Conservation (phyloP, 768 basidiomycete species). For the Lactifluus subvellereus region DNA sequence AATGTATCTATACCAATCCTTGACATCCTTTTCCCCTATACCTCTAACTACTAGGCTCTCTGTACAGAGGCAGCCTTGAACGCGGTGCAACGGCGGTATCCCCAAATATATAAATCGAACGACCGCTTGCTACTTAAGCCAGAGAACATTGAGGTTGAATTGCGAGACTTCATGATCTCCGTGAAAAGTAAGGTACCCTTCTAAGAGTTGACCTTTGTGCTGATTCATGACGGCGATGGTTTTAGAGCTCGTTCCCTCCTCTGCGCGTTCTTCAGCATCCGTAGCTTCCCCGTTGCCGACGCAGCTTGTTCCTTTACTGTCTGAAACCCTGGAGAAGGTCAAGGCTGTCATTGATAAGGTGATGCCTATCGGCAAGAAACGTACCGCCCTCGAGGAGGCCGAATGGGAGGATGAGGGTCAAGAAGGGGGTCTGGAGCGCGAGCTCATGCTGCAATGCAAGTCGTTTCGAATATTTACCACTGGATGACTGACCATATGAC, state of each 20-base stretch:
- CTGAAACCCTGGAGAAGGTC: conserved; percentile 59
- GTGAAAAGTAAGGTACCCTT: conserved; percentile 71
- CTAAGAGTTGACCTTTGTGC: conserved; percentile 4
- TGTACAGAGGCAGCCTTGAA: conserved; percentile 97
- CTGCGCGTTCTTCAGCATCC: conserved; percentile 84
- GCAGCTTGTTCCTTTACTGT: conserved; percentile 78
- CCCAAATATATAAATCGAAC: conserved; percentile 91
- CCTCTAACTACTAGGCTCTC: conserved; percentile 54
- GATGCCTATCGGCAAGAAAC: conserved; percentile 74
- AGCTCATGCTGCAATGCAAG: conserved; percentile 83
- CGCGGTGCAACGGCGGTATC: conserved; percentile 92
- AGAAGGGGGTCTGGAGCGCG: conserved; percentile 82
- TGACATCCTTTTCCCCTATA: conserved; percentile 27
- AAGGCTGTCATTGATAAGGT: conserved; percentile 67
- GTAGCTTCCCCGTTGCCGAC: conserved; percentile 77
- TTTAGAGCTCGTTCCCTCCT: conserved; percentile 89
- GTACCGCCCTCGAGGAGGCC: conserved; percentile 88
- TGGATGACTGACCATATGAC: conserved; percentile 16
- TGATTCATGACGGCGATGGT: conserved; percentile 2
- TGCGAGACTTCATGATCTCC: conserved; percentile 96
- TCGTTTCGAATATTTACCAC: conserved; percentile 11
- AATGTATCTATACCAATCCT: conserved; percentile 9
- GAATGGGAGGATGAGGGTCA: conserved; percentile 82
- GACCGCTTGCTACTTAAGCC: conserved; percentile 83
- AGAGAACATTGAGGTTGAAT: conserved; percentile 73